Percentiles rank a stretch among this genome's conserved stretches.
Evolutionary conservation across 2,329 filamentous ascomycete species (phyloP).

Genomic region (Hypoxylon sp.): DNA sequence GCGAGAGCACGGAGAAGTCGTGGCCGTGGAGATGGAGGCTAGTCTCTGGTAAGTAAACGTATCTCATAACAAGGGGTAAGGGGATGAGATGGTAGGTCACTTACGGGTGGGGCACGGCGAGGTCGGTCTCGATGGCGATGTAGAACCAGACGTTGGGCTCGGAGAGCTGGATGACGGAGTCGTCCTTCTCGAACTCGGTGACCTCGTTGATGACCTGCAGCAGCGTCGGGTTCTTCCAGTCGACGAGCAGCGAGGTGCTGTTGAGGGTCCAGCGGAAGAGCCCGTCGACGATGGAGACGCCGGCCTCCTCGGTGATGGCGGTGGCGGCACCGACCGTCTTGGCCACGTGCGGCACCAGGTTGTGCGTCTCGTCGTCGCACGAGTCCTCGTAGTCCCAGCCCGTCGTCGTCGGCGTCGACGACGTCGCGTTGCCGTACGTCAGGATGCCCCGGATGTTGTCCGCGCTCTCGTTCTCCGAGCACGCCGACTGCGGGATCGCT

Average conservation of each 20-base stretch:
- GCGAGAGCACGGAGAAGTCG: conserved; percentile 51
- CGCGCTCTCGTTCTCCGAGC: conserved; percentile 50
- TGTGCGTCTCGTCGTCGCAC: conserved; percentile 48
- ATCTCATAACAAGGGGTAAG: background rate
- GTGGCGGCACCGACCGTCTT: conserved; percentile 45
- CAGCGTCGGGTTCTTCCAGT: conserved; percentile 58
- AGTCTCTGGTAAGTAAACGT: conserved; percentile 19
- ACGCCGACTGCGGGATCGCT: conserved; percentile 52
- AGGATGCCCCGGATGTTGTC: conserved; percentile 60
- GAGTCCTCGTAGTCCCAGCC: conserved; percentile 33
- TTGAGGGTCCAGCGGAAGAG: conserved; percentile 60
- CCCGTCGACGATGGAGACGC: conserved; percentile 39
- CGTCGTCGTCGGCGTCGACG: conserved; percentile 28
- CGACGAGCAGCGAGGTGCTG: conserved; percentile 54
- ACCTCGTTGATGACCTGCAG: conserved; percentile 41
- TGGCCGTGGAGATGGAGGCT: conserved; percentile 56
- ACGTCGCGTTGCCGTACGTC: conserved; percentile 47
- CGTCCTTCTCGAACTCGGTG: conserved; percentile 39
- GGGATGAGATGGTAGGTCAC: background rate
- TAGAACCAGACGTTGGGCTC: conserved; percentile 46
- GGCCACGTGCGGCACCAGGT: conserved; percentile 47
- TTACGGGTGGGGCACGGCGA: conserved; percentile 40
- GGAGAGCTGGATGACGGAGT: conserved; percentile 44
- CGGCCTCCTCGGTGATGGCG: conserved; percentile 40
- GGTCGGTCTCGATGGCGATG: conserved; percentile 44